Evolutionary conservation across 2,329 filamentous ascomycete species (phyloP), one percentile per base, ranked within the genome.

Genomic region (Onygenales sp.): DNA sequence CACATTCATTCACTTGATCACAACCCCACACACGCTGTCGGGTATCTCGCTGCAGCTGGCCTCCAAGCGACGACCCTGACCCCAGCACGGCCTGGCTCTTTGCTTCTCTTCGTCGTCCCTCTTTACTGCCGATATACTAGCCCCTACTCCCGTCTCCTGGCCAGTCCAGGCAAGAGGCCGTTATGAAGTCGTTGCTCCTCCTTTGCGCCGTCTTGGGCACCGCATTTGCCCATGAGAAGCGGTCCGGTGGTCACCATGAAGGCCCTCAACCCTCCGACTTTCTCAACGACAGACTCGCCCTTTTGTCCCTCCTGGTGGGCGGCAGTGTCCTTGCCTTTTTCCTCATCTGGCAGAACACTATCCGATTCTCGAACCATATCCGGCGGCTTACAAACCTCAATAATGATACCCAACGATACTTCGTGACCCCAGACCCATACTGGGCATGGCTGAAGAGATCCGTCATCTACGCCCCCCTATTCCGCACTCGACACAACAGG

Each of bases 391-490:
- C 86, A 42, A 88, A 84, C 63, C 78, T 95, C 59, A 85, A 81
- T 72, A 89, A 88, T 71, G 85, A 88, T 58, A 85, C 78, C 1
- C 90, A 95, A 68, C 77, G 80, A 56, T 95, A 89, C 73, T 95
- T 91, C 65, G 79, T 84, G 45, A 73, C 75, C 27, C 78, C 86
- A 5, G 59, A 72, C 34, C 56, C 59, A 4, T 65, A 51, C 74
- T 94, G 61, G 78, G 82, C 59, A 74, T 90, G 56, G 65, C 66
- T 95, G 53, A 88, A 91, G 72, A 77, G 81, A 56, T 77, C 87
- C 52, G 79, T 91, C 53, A 66, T 76, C 49, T 74, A 76, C 56
- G 73, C 74, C 10, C 72, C 74, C 4, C 55, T 76, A 37, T 70
- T 76, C 52, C 65, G 67, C 27, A 67, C 59, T 46, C 67, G 74